A percentile compares a stretch with the other conserved stretches of the same genome.
phyloP scores from a whole-genome alignment of 164 flowering plant genomes.

The Umbellularia californica region DNA sequence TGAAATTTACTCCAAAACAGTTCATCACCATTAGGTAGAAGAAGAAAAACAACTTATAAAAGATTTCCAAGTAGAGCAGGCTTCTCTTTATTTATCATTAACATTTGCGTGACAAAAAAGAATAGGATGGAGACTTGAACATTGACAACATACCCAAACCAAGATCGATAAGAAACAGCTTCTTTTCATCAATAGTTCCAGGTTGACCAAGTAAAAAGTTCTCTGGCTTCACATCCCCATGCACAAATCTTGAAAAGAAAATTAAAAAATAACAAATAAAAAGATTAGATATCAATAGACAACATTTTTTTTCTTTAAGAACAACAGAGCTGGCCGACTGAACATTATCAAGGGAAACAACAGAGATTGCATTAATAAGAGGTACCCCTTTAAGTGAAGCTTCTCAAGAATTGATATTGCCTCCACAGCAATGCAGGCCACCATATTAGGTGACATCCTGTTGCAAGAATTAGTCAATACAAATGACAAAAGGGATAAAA shows the following conservation, averaged over 20 bases:
- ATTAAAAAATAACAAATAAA: background rate
- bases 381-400: conserved; percentile 80
- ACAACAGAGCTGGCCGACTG: background rate
- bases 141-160: conserved; percentile 65
- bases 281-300: background rate
- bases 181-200: conserved; percentile 74
- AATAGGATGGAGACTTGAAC: conserved; percentile 1
- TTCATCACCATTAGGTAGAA: background rate
- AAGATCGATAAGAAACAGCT: conserved; percentile 85
- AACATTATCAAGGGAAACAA: background rate
- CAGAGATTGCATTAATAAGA: conserved; percentile 1
- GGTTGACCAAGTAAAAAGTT: conserved; percentile 94
- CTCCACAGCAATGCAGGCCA: conserved; percentile 93
- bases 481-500: background rate
- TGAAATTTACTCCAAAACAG: conserved; percentile 8
- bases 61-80: background rate
- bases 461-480: conserved; percentile 19
- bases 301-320: background rate
- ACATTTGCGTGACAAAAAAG: background rate
- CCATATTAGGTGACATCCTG: conserved; percentile 88
- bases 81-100: background rate
- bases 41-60: background rate
- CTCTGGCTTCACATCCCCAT: conserved; percentile 98
- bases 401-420: conserved; percentile 91
- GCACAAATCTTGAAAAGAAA: conserved; percentile 61